Evolutionary conservation across 192 early-diverging fungal genomes (phyloP).

Genomic region (Thamnidium elegans): DNA sequence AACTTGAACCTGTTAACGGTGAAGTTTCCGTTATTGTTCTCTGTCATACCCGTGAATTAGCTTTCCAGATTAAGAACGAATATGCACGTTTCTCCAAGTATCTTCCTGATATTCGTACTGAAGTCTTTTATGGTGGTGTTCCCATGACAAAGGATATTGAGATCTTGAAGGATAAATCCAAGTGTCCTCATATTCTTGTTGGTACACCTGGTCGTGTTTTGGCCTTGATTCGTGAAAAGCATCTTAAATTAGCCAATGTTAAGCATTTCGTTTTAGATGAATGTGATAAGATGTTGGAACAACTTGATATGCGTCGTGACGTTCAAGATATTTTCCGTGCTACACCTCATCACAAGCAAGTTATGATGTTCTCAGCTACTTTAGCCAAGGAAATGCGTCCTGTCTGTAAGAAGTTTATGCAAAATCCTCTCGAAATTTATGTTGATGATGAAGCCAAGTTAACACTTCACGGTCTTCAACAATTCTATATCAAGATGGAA

Average conservation of each 20-base stretch:
- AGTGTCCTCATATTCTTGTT: constrained; percentile 94
- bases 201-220: constrained; percentile 95
- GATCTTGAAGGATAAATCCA: constrained; percentile 73
- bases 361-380: constrained; percentile 98
- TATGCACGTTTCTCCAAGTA: constrained; percentile 96
- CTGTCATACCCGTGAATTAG: constrained; percentile 97
- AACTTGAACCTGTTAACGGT: constrained; percentile 80
- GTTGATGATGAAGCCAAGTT: constrained; percentile 98
- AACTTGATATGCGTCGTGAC: constrained; percentile 94
- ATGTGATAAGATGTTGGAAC: constrained; percentile 96
- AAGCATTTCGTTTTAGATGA: constrained; percentile 99
- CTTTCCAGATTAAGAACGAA: constrained; percentile 98
- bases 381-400: constrained; percentile 89
- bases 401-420: constrained; percentile 98
- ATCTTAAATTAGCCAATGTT: constrained; percentile 75
- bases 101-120: constrained; percentile 88
- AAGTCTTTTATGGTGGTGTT: constrained; percentile 91
- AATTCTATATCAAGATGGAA: constrained; percentile 84
- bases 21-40: constrained; percentile 88
- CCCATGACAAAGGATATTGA: constrained; percentile 77
- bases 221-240: constrained; percentile 81
- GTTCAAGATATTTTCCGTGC: constrained; percentile 95
- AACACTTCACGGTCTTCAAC: constrained; percentile 95
- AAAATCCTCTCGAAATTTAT: constrained; percentile 94
- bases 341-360: constrained; percentile 96